A percentile compares a stretch with the other conserved stretches of the same genome.
These are phyloP conservation scores for Myotisia sp. DNA, from an alignment of 2,329 filamentous ascomycete species.

Conservation along the genomic window DNA sequence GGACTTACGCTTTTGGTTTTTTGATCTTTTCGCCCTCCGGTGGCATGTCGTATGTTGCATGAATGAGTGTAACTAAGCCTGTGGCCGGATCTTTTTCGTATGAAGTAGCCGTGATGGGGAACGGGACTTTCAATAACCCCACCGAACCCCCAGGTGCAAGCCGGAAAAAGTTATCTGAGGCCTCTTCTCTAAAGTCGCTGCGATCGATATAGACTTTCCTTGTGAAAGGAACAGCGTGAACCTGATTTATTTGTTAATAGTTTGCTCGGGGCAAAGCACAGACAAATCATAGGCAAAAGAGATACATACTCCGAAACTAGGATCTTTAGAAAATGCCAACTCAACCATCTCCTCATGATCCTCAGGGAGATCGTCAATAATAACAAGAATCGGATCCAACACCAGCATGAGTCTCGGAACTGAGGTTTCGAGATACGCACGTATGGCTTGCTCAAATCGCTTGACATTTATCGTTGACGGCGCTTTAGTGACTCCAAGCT, in stretches of 20 bases:
- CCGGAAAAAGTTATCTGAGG: constrained; percentile 61
- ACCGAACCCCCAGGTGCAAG: constrained; percentile 61
- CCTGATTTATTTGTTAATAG: constrained; percentile 10
- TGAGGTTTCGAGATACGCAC: constrained; percentile 71
- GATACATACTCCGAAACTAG: constrained; percentile 30
- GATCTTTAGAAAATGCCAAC: constrained; percentile 68
- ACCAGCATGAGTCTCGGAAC: constrained; percentile 76
- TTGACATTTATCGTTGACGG: constrained; percentile 60
- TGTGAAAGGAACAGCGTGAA: constrained; percentile 51
- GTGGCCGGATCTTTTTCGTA: constrained; percentile 52
- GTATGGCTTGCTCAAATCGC: constrained; percentile 65
- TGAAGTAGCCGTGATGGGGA: constrained; percentile 53
- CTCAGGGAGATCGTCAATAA: constrained; percentile 60
- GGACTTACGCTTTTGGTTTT: constrained; percentile 53
- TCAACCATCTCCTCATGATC: constrained; percentile 50
- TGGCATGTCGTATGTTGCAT: constrained; percentile 53
- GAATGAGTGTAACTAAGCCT: constrained; percentile 52
- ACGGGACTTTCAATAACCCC: constrained; percentile 56
- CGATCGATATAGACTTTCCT: constrained; percentile 74
- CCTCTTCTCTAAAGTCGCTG: constrained; percentile 59
- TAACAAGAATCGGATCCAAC: constrained; percentile 63
- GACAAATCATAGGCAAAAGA: neutral
- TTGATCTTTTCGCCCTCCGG: constrained; percentile 47
- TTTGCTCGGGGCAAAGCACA: neutral
- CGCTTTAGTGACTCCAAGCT: constrained; percentile 71